Base-by-base conservation (phyloP, 2,329 filamentous ascomycete genomes). In the Raffaelea deltoideospora region DNA sequence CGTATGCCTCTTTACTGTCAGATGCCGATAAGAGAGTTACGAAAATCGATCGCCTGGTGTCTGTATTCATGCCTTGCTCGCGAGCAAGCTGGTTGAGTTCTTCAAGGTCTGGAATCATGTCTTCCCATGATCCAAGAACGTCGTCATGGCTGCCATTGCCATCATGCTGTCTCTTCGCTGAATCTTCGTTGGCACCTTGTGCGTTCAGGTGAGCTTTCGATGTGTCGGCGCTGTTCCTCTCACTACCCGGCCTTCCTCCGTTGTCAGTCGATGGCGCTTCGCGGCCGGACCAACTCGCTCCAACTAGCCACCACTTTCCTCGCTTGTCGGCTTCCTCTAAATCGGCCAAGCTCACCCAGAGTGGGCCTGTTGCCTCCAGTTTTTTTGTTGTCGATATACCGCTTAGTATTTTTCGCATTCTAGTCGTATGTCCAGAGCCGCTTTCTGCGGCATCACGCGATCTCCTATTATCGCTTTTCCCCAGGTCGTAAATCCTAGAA, bases 271-370 rank as follows among this genome's bases (percentile, higher is more conserved):
- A 32, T 3, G 26, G 31, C 10, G 26, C 31, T 13, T 31, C 37
- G 3, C 49, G 51, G 19, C 69, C 71, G 4, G 68, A 62, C 73
- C 88, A 95, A 55, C 86, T 94, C n/a, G 90, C 88, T 35, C 90
- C 90, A 5, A 96, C 83, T 17, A 96, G 72, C 90, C 90, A 98
- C 90, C 90, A 98, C 61, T 94, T 95, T 1, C 90, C 90, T 52
- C 79, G 82, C 52, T 81, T 88, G 29, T 88, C 81, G 1, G 79
- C 79, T 43, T 87, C 74, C 43, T 76, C 76, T 35, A 98, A 83
- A 50, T 98, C 90, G 27, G 70, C 66, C 4, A 95, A 66, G 10
- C 81, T 76, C 39, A 95, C 77, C 9, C 84, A 76, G 41, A 98
- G 67, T 4, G 90, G 85, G 41, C 92, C 83, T 4, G 73, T 79